These are phyloP conservation scores for Primulina tabacum DNA, from an alignment of 257 asterid species.

Conservation along the genomic window DNA sequence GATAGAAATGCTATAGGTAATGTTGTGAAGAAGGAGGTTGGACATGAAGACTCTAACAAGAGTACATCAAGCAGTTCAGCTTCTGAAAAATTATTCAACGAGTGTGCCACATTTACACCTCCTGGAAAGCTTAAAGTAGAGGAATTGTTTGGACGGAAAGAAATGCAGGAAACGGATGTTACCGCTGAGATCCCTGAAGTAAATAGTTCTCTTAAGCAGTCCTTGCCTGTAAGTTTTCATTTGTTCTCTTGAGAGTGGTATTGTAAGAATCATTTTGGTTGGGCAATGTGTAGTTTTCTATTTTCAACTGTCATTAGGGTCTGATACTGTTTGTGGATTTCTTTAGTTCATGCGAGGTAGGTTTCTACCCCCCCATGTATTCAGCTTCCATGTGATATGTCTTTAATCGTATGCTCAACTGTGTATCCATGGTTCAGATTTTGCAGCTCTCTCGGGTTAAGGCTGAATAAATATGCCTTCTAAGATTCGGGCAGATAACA, in stretches of 20 bases:
- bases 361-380: slow-evolving; percentile 4
- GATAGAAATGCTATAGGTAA: slow-evolving; percentile 13
- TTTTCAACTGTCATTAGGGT: not conserved
- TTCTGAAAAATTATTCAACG: slow-evolving; percentile 24
- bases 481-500: not conserved
- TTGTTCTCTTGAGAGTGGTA: not conserved
- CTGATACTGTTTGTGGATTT: not conserved
- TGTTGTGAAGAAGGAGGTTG: slow-evolving; percentile 24
- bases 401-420: not conserved
- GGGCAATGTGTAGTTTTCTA: slow-evolving; percentile 8
- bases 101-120: slow-evolving; percentile 26
- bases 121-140: slow-evolving; percentile 20
- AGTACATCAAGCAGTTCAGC: slow-evolving; percentile 8
- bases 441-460: not conserved
- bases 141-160: slow-evolving; percentile 19
- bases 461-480: not conserved
- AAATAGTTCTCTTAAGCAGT: slow-evolving; percentile 24
- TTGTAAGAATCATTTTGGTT: slow-evolving; percentile 7
- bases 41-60: slow-evolving; percentile 11
- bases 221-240: slow-evolving; percentile 37
- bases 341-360: slow-evolving; percentile 11
- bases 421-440: not conserved
- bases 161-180: slow-evolving; percentile 10
- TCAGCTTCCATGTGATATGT: slow-evolving; percentile 13
- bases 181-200: slow-evolving; percentile 18